Evolutionary conservation across 1,139 yeast species (phyloP).

Genomic region (Lodderomyces pseudojiufengensis): DNA sequence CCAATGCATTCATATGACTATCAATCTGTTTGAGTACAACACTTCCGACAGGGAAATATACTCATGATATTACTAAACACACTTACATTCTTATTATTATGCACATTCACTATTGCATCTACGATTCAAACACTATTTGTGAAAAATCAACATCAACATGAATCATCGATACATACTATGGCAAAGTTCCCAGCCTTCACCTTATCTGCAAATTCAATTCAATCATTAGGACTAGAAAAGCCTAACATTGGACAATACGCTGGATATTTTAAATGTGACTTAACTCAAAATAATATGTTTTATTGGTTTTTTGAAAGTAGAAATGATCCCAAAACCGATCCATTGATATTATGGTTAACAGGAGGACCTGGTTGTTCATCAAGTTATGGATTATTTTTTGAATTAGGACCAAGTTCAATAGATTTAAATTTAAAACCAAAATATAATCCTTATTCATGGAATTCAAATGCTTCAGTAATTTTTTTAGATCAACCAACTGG

Average conservation of each 20-base stretch:
- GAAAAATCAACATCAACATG: neutral
- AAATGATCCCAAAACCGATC: constrained; percentile 43
- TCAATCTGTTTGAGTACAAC: too few species aligned
- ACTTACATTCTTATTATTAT: neutral
- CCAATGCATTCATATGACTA: too few species aligned
- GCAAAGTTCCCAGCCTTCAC: neutral
- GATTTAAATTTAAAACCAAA: constrained; percentile 32
- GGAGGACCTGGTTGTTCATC: constrained; percentile 50
- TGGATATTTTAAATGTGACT: constrained; percentile 82
- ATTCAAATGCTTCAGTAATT: constrained; percentile 41
- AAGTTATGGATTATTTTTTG: constrained; percentile 40
- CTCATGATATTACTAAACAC: too few species aligned
- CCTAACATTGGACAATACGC: constrained; percentile 67
- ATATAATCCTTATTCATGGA: constrained; percentile 41
- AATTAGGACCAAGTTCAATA: constrained; percentile 41
- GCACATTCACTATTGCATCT: neutral
- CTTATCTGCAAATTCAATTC: constrained; percentile 1
- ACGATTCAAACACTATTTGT: neutral
- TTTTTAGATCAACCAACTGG: constrained; percentile 46
- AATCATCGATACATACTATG: neutral
- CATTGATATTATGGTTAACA: constrained; percentile 42
- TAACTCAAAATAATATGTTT: constrained; percentile 70
- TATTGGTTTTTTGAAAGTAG: constrained; percentile 45
- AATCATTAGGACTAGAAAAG: constrained; percentile 2
- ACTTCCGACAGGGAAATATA: too few species aligned